Conservation (phyloP, 169 alveolate species). For the Cyclospora cayetanensis region DNA sequence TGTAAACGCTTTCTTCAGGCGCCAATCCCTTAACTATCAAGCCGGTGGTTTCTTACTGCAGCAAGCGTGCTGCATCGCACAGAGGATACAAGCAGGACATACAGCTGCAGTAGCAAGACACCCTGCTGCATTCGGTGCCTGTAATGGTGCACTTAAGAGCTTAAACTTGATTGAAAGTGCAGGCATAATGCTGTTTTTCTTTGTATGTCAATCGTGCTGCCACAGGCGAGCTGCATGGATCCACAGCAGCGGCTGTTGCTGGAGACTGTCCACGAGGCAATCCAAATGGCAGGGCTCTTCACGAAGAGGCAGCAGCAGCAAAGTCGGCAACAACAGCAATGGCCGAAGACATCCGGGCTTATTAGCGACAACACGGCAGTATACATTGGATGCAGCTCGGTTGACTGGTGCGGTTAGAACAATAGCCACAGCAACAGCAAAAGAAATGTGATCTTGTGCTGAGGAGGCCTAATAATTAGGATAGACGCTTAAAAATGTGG, state of each 20-base stretch:
- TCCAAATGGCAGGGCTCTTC: slow-evolving; percentile 73
- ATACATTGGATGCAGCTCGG: slow-evolving; percentile 76
- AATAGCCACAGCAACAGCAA: neutral
- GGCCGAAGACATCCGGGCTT: neutral
- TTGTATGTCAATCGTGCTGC: no score
- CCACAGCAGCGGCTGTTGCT: slow-evolving; percentile 85
- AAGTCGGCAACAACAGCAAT: neutral
- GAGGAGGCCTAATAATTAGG: slow-evolving; percentile 12
- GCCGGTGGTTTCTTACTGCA: no score
- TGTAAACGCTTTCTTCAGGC: no score
- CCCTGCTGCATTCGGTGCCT: no score
- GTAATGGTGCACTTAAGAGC: no score
- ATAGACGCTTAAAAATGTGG: neutral
- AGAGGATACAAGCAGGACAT: no score
- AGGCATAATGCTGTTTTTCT: no score
- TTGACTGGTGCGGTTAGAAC: slow-evolving; percentile 72
- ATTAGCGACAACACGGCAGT: slow-evolving; percentile 70
- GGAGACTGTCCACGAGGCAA: slow-evolving; percentile 78
- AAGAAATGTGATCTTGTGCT: neutral
- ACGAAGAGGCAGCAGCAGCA: neutral
- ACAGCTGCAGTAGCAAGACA: no score
- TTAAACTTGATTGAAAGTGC: slow-evolving; percentile 73
- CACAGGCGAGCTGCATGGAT: slow-evolving; percentile 79
- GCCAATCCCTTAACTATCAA: no score
- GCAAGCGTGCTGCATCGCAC: no score